Evolutionary conservation across 768 basidiomycete genomes (phyloP).

Genomic region (Pisolithus marmoratus): DNA sequence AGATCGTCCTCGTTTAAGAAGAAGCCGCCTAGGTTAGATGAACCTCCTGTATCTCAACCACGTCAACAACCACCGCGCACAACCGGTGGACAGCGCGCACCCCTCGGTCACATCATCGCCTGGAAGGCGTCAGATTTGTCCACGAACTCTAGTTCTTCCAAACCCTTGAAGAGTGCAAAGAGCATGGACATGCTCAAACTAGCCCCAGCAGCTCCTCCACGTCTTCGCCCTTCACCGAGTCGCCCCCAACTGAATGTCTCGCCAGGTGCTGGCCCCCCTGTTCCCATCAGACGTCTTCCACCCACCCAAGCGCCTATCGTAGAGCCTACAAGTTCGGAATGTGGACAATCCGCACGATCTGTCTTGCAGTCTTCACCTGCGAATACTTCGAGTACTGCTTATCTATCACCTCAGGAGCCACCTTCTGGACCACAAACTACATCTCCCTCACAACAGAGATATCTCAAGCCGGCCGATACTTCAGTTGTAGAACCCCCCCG

Average conservation of each 20-base stretch:
- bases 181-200: conserved; percentile 26
- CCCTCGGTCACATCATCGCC: conserved; percentile 14
- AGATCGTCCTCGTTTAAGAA: conserved; percentile 18
- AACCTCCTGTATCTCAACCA: conserved; percentile 16
- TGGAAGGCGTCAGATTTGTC: conserved; percentile 30
- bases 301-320: conserved; percentile 19
- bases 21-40: conserved; percentile 14
- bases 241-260: conserved; percentile 21
- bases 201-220: conserved; percentile 4
- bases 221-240: conserved; percentile 26
- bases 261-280: conserved; percentile 11
- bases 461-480: conserved; percentile 10
- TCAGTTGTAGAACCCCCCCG: conserved; percentile 14
- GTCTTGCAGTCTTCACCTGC: conserved; percentile 20
- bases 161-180: conserved; percentile 20
- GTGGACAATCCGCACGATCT: conserved; percentile 12
- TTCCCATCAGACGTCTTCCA: conserved; percentile 17
- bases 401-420: conserved; percentile 48
- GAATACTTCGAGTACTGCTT: conserved; percentile 15
- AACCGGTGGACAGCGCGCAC: conserved; percentile 22
- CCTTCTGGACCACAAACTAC: conserved; percentile 62
- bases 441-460: conserved; percentile 29
- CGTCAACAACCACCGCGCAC: conserved; percentile 8
- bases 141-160: conserved; percentile 29
- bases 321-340: conserved; percentile 17